These are phyloP conservation scores for Pestalotiopsis sp. DNA, from an alignment of 2,329 filamentous ascomycete species.

Conservation along the genomic window DNA sequence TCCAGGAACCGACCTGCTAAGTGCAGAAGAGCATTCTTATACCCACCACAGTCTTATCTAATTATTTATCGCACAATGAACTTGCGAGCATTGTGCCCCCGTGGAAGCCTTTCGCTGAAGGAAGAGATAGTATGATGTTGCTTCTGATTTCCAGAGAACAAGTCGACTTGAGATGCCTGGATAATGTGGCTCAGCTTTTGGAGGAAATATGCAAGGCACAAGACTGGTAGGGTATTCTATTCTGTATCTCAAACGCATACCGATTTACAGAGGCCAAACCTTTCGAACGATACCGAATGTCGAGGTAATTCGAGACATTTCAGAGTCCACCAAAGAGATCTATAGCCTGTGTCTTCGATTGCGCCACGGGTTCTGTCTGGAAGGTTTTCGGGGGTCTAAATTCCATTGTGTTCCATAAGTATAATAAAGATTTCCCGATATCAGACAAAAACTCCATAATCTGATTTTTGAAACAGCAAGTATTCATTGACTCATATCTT, in stretches of 20 bases:
- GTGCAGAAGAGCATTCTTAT: neutral
- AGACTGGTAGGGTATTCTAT: neutral
- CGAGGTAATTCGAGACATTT: neutral
- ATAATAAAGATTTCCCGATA: neutral
- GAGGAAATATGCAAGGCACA: neutral
- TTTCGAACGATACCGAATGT: neutral
- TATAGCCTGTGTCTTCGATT: neutral
- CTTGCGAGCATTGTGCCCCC: neutral
- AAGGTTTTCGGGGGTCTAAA: too few relatives aligned
- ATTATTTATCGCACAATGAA: neutral
- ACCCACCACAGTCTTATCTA: neutral
- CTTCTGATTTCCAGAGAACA: neutral
- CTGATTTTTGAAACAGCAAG: neutral
- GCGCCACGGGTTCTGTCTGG: neutral
- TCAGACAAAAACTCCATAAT: neutral
- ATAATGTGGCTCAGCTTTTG: neutral
- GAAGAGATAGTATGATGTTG: neutral
- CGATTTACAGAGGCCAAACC: neutral
- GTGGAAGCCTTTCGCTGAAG: neutral
- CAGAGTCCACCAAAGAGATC: neutral
- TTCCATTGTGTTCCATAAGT: too few relatives aligned
- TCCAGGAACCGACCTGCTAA: neutral
- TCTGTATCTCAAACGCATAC: neutral
- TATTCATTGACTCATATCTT: neutral
- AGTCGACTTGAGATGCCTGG: neutral